Conservation (phyloP, 2,329 filamentous ascomycete genomes). For the Helminthosporium solani region DNA sequence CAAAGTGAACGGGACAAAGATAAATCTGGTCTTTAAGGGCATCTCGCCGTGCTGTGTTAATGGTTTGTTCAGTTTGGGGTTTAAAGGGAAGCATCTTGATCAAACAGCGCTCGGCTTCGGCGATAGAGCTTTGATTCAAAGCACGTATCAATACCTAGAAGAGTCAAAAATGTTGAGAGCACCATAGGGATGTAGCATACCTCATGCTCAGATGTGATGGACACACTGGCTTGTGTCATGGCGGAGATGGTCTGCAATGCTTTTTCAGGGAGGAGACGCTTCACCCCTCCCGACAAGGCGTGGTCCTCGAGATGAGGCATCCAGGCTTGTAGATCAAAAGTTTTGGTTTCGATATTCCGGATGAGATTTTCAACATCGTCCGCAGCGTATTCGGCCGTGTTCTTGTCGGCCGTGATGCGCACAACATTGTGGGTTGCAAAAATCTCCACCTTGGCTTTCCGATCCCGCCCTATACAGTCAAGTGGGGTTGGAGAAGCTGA, state of each 20-base stretch:
- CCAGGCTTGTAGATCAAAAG: slow-evolving; percentile 28
- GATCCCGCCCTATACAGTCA: slow-evolving; percentile 26
- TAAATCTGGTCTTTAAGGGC: slow-evolving; percentile 13
- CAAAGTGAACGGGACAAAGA: slow-evolving; percentile 19
- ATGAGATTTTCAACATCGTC: slow-evolving; percentile 35
- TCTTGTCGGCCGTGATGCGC: slow-evolving; percentile 42
- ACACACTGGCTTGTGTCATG: slow-evolving; percentile 28
- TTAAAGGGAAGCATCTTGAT: slow-evolving; percentile 29
- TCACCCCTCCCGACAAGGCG: slow-evolving; percentile 2
- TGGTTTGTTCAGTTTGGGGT: slow-evolving; percentile 9
- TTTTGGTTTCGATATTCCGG: slow-evolving; percentile 12
- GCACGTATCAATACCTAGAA: slow-evolving; percentile 32
- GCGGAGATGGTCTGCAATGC: slow-evolving; percentile 20
- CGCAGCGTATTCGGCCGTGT: slow-evolving; percentile 37
- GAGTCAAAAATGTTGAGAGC: slow-evolving; percentile 5
- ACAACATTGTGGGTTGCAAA: slow-evolving; percentile 26
- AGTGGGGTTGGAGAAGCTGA: slow-evolving; percentile 23
- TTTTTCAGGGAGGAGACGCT: slow-evolving; percentile 16
- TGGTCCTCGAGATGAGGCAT: slow-evolving; percentile 13
- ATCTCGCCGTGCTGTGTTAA: slow-evolving; percentile 22
- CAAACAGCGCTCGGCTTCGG: slow-evolving; percentile 32
- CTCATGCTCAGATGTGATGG: slow-evolving; percentile 12
- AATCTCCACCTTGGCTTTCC: slow-evolving; percentile 35
- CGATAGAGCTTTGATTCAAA: slow-evolving; percentile 19
- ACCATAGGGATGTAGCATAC: slow-evolving; percentile 14